A percentile compares a stretch with the other conserved stretches of the same genome.
phyloP scores from a whole-genome alignment of 768 basidiomycete genomes.

The Lactarius evosmus region DNA sequence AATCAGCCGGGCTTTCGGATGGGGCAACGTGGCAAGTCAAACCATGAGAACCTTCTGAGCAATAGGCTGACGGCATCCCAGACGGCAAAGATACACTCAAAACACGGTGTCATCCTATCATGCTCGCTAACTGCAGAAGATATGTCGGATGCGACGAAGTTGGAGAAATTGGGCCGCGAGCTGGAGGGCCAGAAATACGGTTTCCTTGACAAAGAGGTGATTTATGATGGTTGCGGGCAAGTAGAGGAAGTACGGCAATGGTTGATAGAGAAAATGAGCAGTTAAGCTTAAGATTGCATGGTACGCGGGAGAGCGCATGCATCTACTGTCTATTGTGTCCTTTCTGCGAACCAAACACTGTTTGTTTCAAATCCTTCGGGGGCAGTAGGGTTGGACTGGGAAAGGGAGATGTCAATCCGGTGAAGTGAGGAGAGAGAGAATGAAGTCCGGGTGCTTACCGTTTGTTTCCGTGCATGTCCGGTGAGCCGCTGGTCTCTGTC shows the following conservation, averaged over 20 bases:
- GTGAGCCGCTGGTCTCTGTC: slow-evolving; percentile 84
- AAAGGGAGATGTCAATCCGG: neutral
- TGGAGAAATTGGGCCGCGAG: slow-evolving; percentile 31
- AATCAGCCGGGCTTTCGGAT: slow-evolving; percentile 38
- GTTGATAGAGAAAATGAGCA: slow-evolving; percentile 35
- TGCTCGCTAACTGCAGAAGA: slow-evolving; percentile 35
- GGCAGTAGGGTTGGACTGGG: slow-evolving; percentile 63
- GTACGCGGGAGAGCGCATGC: neutral
- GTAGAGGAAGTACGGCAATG: slow-evolving; percentile 34
- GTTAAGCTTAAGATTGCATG: slow-evolving; percentile 21
- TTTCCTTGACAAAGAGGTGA: slow-evolving; percentile 35
- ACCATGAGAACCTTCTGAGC: neutral
- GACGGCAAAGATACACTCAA: slow-evolving; percentile 53
- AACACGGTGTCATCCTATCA: slow-evolving; percentile 61
- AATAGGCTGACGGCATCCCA: slow-evolving; percentile 24
- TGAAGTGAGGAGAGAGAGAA: neutral
- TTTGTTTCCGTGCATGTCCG: slow-evolving; percentile 82
- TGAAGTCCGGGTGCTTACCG: slow-evolving; percentile 48
- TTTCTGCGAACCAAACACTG: slow-evolving; percentile 64
- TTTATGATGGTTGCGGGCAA: slow-evolving; percentile 9
- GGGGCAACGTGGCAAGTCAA: slow-evolving; percentile 42
- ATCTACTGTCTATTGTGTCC: slow-evolving; percentile 27
- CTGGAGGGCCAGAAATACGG: slow-evolving; percentile 42
- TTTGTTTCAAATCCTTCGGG: slow-evolving; percentile 69
- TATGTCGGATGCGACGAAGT: slow-evolving; percentile 21